Evolutionary conservation across 202 grass and related monocot genomes (phyloP).

Genomic region (Zizania palustris): DNA sequence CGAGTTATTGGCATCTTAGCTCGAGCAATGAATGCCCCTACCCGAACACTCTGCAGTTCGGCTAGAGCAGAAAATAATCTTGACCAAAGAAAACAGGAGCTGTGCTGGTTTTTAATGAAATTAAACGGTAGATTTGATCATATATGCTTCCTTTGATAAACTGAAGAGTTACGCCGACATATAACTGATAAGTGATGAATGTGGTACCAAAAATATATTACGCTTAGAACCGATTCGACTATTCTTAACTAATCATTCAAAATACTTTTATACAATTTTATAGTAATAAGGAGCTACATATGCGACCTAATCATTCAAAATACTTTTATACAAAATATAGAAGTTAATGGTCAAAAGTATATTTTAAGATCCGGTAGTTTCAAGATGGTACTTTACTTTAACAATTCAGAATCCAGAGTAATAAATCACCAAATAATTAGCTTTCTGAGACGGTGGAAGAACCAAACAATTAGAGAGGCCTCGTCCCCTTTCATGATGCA

Average conservation of each 20-base stretch:
- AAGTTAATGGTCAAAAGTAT: not conserved
- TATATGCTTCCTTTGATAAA: not conserved
- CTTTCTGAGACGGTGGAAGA: no score
- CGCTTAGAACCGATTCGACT: no score
- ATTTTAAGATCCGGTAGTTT: not conserved
- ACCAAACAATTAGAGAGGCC: not conserved
- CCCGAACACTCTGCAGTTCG: slow-evolving; percentile 5
- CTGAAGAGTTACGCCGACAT: no score
- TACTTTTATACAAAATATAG: no score
- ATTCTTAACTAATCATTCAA: no score
- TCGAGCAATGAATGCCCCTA: slow-evolving; percentile 32
- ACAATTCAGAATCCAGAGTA: no score
- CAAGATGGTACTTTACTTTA: not conserved
- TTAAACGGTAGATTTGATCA: not conserved
- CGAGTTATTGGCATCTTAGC: slow-evolving; percentile 11
- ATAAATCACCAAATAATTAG: not conserved
- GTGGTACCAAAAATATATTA: no score
- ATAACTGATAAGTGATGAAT: no score
- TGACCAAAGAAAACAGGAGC: no score
- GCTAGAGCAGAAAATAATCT: not conserved
- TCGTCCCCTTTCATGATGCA: not conserved
- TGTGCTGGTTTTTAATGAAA: not conserved
- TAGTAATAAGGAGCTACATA: no score
- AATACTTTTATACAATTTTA: no score
- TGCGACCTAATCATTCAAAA: no score